Evolutionary conservation across 139 green algal species (phyloP).

Genomic region (Diplosphaera chodatii): DNA sequence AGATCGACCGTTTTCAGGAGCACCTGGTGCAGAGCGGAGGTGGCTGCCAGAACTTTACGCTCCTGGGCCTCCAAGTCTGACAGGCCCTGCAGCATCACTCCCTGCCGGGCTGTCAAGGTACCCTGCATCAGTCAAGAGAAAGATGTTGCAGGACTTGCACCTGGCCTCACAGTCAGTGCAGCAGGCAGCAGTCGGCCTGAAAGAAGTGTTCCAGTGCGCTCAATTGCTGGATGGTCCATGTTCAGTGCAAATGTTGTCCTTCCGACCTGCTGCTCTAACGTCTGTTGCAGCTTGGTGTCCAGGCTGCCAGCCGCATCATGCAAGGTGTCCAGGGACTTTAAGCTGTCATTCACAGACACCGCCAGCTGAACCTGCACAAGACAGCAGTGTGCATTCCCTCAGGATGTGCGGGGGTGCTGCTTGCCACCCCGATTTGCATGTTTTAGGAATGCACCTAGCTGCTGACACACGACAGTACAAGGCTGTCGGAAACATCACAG

Average conservation of each 20-base stretch:
- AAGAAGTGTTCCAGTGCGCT: no score
- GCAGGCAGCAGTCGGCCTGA: no score
- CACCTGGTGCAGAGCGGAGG: not conserved
- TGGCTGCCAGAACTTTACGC: not conserved
- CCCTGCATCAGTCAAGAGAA: not conserved
- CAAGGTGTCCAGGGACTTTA: not conserved
- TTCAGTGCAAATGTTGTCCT: no score
- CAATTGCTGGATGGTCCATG: no score
- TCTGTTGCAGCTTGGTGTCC: not conserved
- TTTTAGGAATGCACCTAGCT: no score
- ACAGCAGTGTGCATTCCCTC: no score
- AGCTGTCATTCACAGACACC: not conserved
- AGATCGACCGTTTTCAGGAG: no score
- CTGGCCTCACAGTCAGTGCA: not conserved
- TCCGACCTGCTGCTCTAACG: not conserved
- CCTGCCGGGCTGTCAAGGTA: not conserved
- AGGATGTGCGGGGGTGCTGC: no score
- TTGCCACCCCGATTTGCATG: no score
- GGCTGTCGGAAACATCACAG: no score
- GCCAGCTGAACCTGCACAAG: not conserved
- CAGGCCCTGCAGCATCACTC: not conserved
- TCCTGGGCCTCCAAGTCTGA: not conserved
- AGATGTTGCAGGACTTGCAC: not conserved
- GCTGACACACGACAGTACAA: no score
- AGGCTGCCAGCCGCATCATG: not conserved